Base-by-base conservation (phyloP, 345 rosid genomes). In the Eucalyptus curtisii region DNA sequence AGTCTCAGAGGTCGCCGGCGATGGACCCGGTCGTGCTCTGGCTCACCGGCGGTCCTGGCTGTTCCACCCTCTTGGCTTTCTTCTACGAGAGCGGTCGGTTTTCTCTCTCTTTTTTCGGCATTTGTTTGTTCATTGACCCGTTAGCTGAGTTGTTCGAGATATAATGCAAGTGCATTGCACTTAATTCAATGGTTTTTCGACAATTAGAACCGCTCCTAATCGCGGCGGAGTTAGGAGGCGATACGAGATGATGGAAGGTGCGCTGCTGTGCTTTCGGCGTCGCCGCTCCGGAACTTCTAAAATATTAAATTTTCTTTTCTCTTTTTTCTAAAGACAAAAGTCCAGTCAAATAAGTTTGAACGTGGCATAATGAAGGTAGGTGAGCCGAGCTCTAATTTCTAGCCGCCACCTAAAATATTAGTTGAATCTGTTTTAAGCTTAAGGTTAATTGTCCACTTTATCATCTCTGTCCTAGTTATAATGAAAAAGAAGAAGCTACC, bases 41-140 rank as follows among this genome's bases (percentile, higher is more conserved):
- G 89, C 76, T 89, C 68, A 42, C 91, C 30, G 91, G 89, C 31
- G 91, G 91, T 86, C 91, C 91, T 68, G 91, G 91, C 42, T 90
- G 91, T 17, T 88, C 91, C 40, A 42, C 59, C 66, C 86, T 88
- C 79, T 37, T 87, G 24, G 86, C 86, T 24, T 59, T 90, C 71
- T 76, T 88, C 88, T 90, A 85, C 49, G 90, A 88, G 42, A 89
- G 49, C 27, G 91, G 91, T 89, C 27, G 8, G 84, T 47, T 6
- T 24, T 27, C 40, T 61, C 4, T 52, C 4, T 7, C 68, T 42
- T 8, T 50, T 12, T 17, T 50, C 6, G 7, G 48, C 47, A 40
- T 76, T 40, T 20, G 47, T 76, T 40, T 76, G 47, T 76, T 22
- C 16, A 76, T 37, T 71, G 4, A 19, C 8, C 44, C 33, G 14